phyloP scores from a whole-genome alignment of 176 grass and related monocot species.

The Pharus latifolius region DNA sequence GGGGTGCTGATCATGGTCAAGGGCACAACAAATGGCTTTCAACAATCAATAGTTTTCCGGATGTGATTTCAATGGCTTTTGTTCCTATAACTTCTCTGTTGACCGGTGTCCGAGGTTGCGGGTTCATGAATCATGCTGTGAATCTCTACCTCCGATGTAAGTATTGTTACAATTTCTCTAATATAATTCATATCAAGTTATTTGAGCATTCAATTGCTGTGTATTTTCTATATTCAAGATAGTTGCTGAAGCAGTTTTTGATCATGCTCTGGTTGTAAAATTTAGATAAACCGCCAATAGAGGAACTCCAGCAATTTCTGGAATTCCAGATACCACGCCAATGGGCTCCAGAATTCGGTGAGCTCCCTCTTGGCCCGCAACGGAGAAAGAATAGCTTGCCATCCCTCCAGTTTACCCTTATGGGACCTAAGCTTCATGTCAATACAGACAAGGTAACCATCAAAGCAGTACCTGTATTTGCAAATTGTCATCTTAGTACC shows the following conservation, averaged over 20 bases:
- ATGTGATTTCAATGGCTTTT: conserved; percentile 68
- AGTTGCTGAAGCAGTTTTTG: too few species aligned
- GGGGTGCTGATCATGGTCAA: conserved; percentile 44
- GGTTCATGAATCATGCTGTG: conserved; percentile 68
- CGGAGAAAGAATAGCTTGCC: conserved; percentile 51
- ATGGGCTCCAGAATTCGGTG: conserved; percentile 81
- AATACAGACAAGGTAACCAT: conserved; percentile 45
- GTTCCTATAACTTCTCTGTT: conserved; percentile 68
- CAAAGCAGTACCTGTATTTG: background rate
- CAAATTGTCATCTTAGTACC: background rate
- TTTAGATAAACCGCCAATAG: conserved; percentile 88
- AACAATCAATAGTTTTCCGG: conserved; percentile 39
- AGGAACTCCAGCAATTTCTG: conserved; percentile 72
- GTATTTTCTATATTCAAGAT: too few species aligned
- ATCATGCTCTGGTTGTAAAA: background rate
- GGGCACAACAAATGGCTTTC: conserved; percentile 59
- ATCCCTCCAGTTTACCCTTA: conserved; percentile 67
- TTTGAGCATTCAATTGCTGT: too few species aligned
- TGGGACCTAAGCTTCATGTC: conserved; percentile 70
- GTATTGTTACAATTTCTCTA: background rate
- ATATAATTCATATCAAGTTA: too few species aligned
- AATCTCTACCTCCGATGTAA: conserved; percentile 93
- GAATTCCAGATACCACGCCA: conserved; percentile 83
- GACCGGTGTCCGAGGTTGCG: conserved; percentile 49
- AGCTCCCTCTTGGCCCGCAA: conserved; percentile 59